Conservation (phyloP, 345 rosid genomes). For the Hevea brasiliensis region DNA sequence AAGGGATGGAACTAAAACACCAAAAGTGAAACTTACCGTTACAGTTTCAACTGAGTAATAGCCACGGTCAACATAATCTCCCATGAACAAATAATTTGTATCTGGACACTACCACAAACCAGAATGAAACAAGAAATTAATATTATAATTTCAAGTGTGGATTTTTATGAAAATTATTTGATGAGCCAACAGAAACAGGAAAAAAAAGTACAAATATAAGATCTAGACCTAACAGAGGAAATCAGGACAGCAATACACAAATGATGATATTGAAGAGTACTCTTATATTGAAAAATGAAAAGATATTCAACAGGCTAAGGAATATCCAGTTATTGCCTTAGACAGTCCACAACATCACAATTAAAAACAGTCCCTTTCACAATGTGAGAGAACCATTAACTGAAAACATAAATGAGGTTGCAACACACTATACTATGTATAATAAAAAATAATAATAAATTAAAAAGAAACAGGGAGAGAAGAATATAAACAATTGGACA, state of each 20-base stretch:
- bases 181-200: too few species aligned
- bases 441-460: too few species aligned
- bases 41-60: slow-evolving; percentile 98
- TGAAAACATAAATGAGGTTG: too few species aligned
- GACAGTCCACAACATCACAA: too few species aligned
- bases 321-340: background rate
- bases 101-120: slow-evolving; percentile 73
- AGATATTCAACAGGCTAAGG: background rate
- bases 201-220: background rate
- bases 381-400: too few species aligned
- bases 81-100: slow-evolving; percentile 93
- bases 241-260: background rate
- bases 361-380: too few species aligned
- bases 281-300: background rate
- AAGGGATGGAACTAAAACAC: background rate
- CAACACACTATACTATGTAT: too few species aligned
- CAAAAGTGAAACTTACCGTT: slow-evolving; percentile 47
- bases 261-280: background rate
- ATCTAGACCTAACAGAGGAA: background rate
- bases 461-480: too few species aligned
- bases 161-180: too few species aligned
- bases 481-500: too few species aligned
- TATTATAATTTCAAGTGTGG: too few species aligned
- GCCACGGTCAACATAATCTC: slow-evolving; percentile 96
- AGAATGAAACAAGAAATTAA: background rate